Base-by-base conservation (phyloP, 495 filamentous ascomycete species). In the Penicillium bovifimosum region DNA sequence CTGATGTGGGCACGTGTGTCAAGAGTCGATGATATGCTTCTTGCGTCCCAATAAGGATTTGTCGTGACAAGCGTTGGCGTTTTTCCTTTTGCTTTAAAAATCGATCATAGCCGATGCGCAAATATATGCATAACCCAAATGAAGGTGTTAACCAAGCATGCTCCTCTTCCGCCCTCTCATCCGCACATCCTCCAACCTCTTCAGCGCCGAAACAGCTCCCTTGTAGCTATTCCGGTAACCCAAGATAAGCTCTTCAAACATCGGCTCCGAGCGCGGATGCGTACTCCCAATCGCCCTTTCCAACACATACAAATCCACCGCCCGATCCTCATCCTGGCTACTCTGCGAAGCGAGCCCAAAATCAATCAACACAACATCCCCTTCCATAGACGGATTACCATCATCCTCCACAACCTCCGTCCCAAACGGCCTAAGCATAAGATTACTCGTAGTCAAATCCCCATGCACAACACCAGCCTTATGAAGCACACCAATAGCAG, bases 141-240 rank as follows among this genome's bases (percentile, higher is more conserved):
- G 31, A 48, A 34, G 31, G 33, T 50, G 48, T 57, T 75, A 95
- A 44, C 93, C 93, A 58, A 98, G 57, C 93, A 99, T 97, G 64
- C 89, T 97, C 71, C 86, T 86, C 82, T 99, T 99, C 65, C 93
- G 77, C n/a, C 93, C 95, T 63, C 93, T 81, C 86, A 95, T 81
- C 71, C 93, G 82, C 42, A 99, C 93, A 61, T 96, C 95, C 70
- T 95, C 91, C 50, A 99, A 66, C 66, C 83, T 90, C 67, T 78
- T 86, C 61, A 93, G 71, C 26, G 88, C 80, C 44, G 78, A 62
- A 50, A 73, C 72, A 11, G 80, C 79, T 6, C 77, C 82, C 67
- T 78, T 80, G 53, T 79, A 80, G 52, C 76, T 79, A 53, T 76
- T 75, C 38, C 69, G 75, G 76, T 90, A 90, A 5, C 76, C 80